phyloP scores from a whole-genome alignment of 1,139 yeast genomes.

The Pneumocystis oryctolagi region DNA sequence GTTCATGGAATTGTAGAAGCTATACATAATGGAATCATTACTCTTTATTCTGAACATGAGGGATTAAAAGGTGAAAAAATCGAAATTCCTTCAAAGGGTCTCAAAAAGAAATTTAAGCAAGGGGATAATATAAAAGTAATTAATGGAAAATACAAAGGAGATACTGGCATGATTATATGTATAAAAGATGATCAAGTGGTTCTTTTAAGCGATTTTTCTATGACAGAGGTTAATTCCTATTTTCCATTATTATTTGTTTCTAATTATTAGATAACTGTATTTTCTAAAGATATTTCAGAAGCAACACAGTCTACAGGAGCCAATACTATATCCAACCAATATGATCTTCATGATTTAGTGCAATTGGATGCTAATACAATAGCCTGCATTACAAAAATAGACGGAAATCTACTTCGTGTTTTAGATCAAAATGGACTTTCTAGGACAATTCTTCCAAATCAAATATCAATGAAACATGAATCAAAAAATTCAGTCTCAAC shows the following conservation, averaged over 20 bases:
- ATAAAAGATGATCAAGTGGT: slow-evolving; percentile 76
- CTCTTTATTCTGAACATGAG: slow-evolving; percentile 27
- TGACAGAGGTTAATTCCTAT: slow-evolving; percentile 77
- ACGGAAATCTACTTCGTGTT: slow-evolving; percentile 70
- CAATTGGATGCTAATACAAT: slow-evolving; percentile 75
- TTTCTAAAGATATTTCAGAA: slow-evolving; percentile 64
- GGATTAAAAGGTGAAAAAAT: slow-evolving; percentile 25
- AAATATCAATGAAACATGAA: slow-evolving; percentile 63
- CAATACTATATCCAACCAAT: slow-evolving; percentile 20
- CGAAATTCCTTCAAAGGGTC: slow-evolving; percentile 54
- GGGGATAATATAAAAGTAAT: slow-evolving; percentile 95
- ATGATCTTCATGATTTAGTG: slow-evolving; percentile 78
- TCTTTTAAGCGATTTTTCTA: slow-evolving; percentile 74
- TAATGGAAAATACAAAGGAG: slow-evolving; percentile 83
- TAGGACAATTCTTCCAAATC: slow-evolving; percentile 55
- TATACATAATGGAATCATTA: slow-evolving; percentile 17
- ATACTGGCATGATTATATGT: slow-evolving; percentile 83
- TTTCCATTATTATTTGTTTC: neutral
- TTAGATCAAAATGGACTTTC: slow-evolving; percentile 72
- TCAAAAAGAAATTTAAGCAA: slow-evolving; percentile 70
- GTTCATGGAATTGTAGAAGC: slow-evolving; percentile 66
- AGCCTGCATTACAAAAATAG: slow-evolving; percentile 82
- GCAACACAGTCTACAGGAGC: slow-evolving; percentile 41
- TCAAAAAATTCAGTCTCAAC: slow-evolving; percentile 61
- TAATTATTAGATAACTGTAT: neutral